Evolutionary conservation across 2,329 filamentous ascomycete species (phyloP), one percentile per base, ranked within the genome.

Genomic region (Colletotrichum ledebouriae): DNA sequence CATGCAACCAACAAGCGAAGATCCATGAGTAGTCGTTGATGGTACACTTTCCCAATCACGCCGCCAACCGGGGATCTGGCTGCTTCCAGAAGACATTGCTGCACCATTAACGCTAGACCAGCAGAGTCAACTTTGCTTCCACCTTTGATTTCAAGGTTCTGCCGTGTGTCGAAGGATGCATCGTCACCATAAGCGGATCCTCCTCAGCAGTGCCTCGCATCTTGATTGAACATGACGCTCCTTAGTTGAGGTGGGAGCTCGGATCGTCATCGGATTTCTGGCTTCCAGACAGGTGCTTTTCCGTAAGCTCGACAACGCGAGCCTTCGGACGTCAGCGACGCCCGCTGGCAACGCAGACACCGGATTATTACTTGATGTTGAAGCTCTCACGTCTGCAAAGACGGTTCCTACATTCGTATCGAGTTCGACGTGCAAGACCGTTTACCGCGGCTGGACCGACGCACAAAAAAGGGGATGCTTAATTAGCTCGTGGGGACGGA

Each of bases 401-500:
- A 65, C 56, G 47, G 61, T 50, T 37, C 15, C 39, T 49, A 34
- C 39, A 29, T 47, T 25, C 37, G 57, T 53, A 4, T 25, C 25
- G 25, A 25, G 25, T 25, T 4, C 25, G 25, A 25, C 53, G 47
- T 39, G 41, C 65, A 65, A 64, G 64, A 56, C 61, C 53, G 46
- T 56, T 55, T 44, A 41, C 61, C 62, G 46, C 39, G 37, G 22
- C 62, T 46, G 55, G 55, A 37, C 55, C 41, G 61, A 68, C 55
- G 61, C 66, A 60, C 66, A 37, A 60, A 55, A 60, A 65, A 65
- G 55, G 66, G 56, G 66, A 68, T 53, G 61, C 61, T 65, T 66
- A 56, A 68, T 68, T 66, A 66, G 61, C 55, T 60, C 62, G 61
- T 65, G 66, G 66, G 62, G 65, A 59, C 61, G 65, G 65, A 68